These are phyloP conservation scores for Silene coronaria DNA, from an alignment of 179 eudicot genomes.

Conservation along the genomic window DNA sequence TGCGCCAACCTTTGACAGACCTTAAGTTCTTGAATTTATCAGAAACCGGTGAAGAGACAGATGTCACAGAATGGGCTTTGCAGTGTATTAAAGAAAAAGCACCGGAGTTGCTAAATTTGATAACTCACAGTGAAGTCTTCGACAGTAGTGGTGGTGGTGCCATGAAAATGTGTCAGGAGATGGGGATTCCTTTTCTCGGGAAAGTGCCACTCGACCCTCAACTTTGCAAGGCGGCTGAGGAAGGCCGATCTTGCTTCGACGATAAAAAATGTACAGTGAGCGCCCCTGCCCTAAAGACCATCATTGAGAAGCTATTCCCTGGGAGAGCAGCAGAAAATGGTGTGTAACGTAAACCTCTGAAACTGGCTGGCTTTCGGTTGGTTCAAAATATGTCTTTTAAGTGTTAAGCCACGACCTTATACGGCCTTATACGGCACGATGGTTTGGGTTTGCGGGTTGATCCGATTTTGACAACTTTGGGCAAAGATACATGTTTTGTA, in stretches of 20 bases:
- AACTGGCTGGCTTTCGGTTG: too few species aligned
- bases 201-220: conserved; percentile 85
- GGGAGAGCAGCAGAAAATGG: conserved; percentile 24
- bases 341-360: background rate
- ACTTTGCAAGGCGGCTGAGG: conserved; percentile 87
- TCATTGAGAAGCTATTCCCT: conserved; percentile 54
- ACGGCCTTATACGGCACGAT: too few species aligned
- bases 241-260: conserved; percentile 80
- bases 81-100: conserved; percentile 49
- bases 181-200: conserved; percentile 82
- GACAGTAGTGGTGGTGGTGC: conserved; percentile 91
- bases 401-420: too few species aligned
- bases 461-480: too few species aligned
- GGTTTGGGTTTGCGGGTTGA: too few species aligned
- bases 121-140: conserved; percentile 61
- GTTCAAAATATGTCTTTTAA: too few species aligned
- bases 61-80: conserved; percentile 65
- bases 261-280: conserved; percentile 50
- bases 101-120: conserved; percentile 63
- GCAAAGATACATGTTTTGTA: too few species aligned
- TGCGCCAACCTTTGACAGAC: conserved; percentile 52
- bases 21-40: conserved; percentile 45
- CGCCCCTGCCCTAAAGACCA: conserved; percentile 51
- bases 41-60: conserved; percentile 43
- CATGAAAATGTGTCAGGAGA: conserved; percentile 65